Percentiles rank a stretch among this genome's conserved stretches.
Evolutionary conservation across 805 yeast genomes (phyloP).

Genomic region (Brettanomyces anomalus): DNA sequence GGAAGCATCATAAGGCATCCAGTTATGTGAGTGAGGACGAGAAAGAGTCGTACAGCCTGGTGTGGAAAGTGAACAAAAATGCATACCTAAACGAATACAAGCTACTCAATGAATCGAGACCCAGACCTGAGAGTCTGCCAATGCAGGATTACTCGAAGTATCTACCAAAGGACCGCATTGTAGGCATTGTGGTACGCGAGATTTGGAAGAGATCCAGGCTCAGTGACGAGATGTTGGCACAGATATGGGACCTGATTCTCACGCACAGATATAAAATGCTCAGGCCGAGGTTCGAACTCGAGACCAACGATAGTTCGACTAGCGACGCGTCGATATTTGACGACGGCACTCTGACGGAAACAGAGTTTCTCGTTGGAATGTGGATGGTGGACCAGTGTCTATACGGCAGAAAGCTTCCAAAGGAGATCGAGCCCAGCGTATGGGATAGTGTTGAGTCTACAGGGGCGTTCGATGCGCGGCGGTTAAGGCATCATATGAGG

Average conservation of each 20-base stretch:
- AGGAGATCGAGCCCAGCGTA: constrained; percentile 50
- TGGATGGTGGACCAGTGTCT: constrained; percentile 96
- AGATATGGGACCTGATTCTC: constrained; percentile 72
- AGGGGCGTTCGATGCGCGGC: not conserved
- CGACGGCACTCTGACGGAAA: constrained; percentile 71
- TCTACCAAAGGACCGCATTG: constrained; percentile 24
- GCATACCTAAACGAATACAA: constrained; percentile 29
- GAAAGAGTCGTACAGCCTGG: constrained; percentile 82
- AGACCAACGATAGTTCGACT: no score
- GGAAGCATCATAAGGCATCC: constrained; percentile 76
- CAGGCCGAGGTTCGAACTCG: not conserved
- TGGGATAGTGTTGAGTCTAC: constrained; percentile 70
- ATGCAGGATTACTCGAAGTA: not conserved
- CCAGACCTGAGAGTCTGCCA: no score
- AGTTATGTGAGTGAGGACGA: constrained; percentile 47
- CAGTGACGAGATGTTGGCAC: constrained; percentile 47
- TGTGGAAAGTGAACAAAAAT: constrained; percentile 88
- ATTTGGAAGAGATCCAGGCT: constrained; percentile 77
- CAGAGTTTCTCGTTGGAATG: constrained; percentile 90
- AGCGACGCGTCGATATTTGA: constrained; percentile 38
- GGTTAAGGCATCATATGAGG: not conserved
- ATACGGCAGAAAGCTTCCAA: constrained; percentile 86
- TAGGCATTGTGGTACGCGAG: constrained; percentile 60
- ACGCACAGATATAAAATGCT: constrained; percentile 23
- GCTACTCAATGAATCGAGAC: not conserved